Conservation (phyloP, 176 grass and related monocot species). For the Lolium perenne region DNA sequence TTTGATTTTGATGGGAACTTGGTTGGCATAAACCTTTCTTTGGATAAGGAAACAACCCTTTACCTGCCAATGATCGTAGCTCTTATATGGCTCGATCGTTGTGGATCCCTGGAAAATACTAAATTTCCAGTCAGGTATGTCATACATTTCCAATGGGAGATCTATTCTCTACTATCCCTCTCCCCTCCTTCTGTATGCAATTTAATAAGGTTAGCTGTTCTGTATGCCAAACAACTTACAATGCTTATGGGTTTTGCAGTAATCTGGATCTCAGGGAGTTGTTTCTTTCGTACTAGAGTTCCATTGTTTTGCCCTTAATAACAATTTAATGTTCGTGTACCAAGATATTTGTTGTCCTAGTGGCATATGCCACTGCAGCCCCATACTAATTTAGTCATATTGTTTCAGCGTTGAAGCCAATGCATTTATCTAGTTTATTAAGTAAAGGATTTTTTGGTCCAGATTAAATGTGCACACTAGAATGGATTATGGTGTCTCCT, state of each 20-base stretch:
- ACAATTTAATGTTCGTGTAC: neutral
- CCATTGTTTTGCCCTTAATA: neutral
- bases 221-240: neutral
- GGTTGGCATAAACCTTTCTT: conserved; percentile 17
- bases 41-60: neutral
- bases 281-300: neutral
- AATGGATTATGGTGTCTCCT: conserved; percentile 13
- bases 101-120: neutral
- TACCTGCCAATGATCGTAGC: neutral
- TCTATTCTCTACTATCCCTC: neutral
- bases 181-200: neutral
- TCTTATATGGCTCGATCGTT: neutral
- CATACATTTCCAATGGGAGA: neutral
- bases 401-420: neutral
- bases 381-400: neutral
- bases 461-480: neutral
- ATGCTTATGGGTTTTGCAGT: neutral
- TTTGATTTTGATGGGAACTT: conserved; percentile 30
- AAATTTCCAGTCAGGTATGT: conserved; percentile 8
- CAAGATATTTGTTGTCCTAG: neutral
- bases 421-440: neutral
- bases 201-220: neutral
- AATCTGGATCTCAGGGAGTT: neutral
- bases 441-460: neutral
- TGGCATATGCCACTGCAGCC: too few relatives aligned